Conservation (phyloP, 805 yeast genomes). For the Saccharomycopsis microspora region DNA sequence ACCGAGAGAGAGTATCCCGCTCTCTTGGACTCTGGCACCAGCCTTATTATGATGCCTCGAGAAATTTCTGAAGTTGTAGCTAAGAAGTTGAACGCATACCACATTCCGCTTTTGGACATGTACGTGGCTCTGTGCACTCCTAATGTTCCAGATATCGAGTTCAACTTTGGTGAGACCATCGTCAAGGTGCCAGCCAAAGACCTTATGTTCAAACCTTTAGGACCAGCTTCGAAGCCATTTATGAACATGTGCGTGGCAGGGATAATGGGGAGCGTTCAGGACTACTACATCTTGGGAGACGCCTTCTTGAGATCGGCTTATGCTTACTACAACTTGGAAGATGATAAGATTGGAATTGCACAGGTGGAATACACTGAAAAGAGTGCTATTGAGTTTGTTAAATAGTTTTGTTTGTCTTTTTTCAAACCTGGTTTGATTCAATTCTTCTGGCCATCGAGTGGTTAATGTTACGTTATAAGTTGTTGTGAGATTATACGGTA, state of each 20-base stretch:
- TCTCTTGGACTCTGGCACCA: slow-evolving; percentile 49
- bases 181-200: slow-evolving; percentile 38
- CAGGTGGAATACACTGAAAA: slow-evolving; percentile 27
- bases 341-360: slow-evolving; percentile 32
- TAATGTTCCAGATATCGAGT: slow-evolving; percentile 27
- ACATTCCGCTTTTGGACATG: slow-evolving; percentile 28
- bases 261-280: slow-evolving; percentile 25
- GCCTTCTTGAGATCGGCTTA: slow-evolving; percentile 41
- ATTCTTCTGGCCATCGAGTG: no score
- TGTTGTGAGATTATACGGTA: no score
- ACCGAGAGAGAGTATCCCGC: slow-evolving; percentile 25
- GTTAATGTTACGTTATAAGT: no score
- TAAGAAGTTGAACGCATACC: slow-evolving; percentile 21
- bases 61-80: slow-evolving; percentile 18
- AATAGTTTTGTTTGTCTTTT: neutral
- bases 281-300: slow-evolving; percentile 38
- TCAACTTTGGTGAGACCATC: slow-evolving; percentile 46
- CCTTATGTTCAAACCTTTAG: slow-evolving; percentile 18
- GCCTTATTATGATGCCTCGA: slow-evolving; percentile 35
- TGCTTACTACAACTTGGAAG: slow-evolving; percentile 42
- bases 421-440: no score
- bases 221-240: neutral
- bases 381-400: slow-evolving; percentile 15
- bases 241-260: slow-evolving; percentile 33
- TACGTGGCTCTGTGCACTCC: slow-evolving; percentile 37